These are phyloP conservation scores for Scutellaria baicalensis DNA, from an alignment of 257 asterid genomes.

Conservation along the genomic window DNA sequence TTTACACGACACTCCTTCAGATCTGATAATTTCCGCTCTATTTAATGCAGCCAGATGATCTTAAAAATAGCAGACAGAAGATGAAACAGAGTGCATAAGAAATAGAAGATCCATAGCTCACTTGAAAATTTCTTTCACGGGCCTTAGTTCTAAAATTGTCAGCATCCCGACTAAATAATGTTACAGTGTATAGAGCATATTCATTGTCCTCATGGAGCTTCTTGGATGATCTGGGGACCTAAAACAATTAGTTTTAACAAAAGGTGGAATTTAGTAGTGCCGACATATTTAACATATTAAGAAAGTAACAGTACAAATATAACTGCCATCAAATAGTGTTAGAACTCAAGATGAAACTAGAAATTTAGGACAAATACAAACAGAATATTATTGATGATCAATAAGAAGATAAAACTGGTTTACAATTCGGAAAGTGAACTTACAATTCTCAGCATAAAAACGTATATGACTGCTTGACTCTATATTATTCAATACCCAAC, in stretches of 20 bases:
- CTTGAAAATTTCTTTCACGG: constrained; percentile 73
- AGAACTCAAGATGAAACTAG: background rate
- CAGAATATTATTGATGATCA: background rate
- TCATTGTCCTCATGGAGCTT: constrained; percentile 88
- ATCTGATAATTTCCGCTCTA: background rate
- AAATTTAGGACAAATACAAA: background rate
- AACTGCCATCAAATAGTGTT: background rate
- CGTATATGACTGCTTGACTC: background rate
- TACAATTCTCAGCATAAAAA: background rate
- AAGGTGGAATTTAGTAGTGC: constrained; percentile 21
- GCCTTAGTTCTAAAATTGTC: constrained; percentile 89
- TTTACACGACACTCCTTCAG: constrained; percentile 4
- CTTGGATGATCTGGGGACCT: constrained; percentile 99
- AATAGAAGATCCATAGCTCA: constrained; percentile 32
- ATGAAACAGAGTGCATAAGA: background rate
- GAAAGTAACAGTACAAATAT: background rate
- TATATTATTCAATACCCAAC: background rate
- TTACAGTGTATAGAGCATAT: constrained; percentile 76
- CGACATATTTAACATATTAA: background rate
- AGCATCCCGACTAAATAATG: constrained; percentile 89
- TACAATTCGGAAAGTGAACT: background rate
- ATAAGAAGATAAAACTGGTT: background rate
- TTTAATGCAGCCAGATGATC: background rate
- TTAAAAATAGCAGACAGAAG: background rate
- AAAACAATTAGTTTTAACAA: constrained; percentile 31